Conservation (phyloP, 306 rosid genomes). For the Crataegus laevigata region DNA sequence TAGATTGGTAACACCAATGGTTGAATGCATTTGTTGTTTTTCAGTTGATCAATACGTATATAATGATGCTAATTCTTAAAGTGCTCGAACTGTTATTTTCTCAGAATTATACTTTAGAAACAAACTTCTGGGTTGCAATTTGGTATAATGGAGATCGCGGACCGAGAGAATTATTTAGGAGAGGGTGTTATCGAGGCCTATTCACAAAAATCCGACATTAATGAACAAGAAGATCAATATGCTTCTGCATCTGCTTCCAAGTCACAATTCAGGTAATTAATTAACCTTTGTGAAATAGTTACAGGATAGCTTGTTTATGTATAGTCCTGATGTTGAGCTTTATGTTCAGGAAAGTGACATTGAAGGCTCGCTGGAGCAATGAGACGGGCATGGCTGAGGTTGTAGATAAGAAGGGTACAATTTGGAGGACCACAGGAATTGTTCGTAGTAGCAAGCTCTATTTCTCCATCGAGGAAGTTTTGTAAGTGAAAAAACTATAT, state of each 20-base stretch:
- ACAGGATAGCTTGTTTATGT: neutral
- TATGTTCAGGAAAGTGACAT: constrained; percentile 36
- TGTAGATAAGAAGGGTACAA: constrained; percentile 49
- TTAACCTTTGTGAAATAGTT: neutral
- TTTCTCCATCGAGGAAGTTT: constrained; percentile 64
- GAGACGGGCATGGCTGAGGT: constrained; percentile 63
- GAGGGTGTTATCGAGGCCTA: constrained; percentile 29
- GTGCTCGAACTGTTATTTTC: neutral
- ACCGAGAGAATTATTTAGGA: constrained; percentile 22
- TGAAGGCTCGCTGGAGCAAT: constrained; percentile 52
- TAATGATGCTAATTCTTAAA: neutral
- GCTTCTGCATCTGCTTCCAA: constrained; percentile 38
- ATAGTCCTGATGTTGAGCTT: neutral
- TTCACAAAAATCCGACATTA: constrained; percentile 16
- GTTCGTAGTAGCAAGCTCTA: constrained; percentile 46
- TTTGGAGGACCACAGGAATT: constrained; percentile 68
- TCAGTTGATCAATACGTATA: neutral
- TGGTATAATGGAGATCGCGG: constrained; percentile 26
- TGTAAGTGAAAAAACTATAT: constrained; percentile 50
- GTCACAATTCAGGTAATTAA: constrained; percentile 53
- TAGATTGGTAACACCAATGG: neutral
- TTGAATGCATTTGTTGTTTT: neutral
- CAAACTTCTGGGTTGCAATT: neutral
- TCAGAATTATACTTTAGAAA: neutral
- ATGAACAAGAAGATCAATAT: constrained; percentile 13